Evolutionary conservation across 139 green algal species (phyloP).

Genomic region (Chlamydomonas sphaeroides): DNA sequence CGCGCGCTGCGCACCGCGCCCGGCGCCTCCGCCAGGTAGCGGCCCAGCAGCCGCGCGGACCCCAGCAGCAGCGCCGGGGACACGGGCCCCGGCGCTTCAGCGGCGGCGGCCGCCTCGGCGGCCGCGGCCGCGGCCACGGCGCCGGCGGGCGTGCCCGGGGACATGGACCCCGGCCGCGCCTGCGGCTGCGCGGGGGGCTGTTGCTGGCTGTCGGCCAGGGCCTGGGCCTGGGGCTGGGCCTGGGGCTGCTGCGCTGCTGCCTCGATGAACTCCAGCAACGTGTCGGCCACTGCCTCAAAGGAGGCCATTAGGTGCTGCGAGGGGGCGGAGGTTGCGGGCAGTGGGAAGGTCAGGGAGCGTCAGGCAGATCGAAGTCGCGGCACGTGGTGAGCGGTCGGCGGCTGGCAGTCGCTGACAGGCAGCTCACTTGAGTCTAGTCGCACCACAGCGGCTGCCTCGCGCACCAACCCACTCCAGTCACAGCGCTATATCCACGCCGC

Average conservation of each 20-base stretch:
- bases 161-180: neutral
- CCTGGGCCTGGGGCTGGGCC: neutral
- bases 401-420: neutral
- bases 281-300: conserved; percentile 51
- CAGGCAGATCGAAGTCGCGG: no score
- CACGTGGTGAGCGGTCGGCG: no score
- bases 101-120: neutral
- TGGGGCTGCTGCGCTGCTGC: conserved; percentile 28
- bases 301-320: conserved; percentile 39
- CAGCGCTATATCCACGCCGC: no score
- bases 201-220: neutral
- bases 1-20: conserved; percentile 24
- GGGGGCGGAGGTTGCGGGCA: no score
- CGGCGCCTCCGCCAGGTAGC: conserved; percentile 55
- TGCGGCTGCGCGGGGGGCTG: neutral
- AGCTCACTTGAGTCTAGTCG: neutral
- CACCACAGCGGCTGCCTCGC: no score
- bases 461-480: no score
- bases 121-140: neutral
- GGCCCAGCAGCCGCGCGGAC: neutral
- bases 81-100: neutral
- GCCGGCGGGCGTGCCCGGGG: no score
- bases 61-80: conserved; percentile 29
- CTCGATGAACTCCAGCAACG: conserved; percentile 70
- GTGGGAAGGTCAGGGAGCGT: no score